phyloP scores from a whole-genome alignment of 169 alveolate species.

The Eimeria nieschulzi region DNA sequence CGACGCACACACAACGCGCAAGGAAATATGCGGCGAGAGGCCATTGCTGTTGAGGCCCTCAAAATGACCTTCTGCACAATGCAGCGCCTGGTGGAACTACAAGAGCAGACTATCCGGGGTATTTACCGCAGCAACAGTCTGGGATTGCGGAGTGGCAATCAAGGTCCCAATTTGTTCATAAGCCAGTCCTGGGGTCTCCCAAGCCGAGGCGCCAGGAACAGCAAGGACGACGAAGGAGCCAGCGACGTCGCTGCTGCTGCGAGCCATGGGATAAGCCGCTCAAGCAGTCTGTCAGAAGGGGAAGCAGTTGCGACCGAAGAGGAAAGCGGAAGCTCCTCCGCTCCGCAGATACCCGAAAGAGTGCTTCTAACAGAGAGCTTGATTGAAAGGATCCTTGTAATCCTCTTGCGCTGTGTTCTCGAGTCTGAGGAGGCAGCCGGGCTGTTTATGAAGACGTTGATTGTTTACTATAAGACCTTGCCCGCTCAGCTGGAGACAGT shows the following conservation, averaged over 20 bases:
- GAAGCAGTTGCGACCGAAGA: slow-evolving; percentile 7
- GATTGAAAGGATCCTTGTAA: background rate
- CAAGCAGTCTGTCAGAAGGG: slow-evolving; percentile 4
- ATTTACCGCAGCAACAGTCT: slow-evolving; percentile 39
- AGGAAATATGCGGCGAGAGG: background rate
- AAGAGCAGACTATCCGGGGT: slow-evolving; percentile 15
- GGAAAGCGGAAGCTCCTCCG: background rate
- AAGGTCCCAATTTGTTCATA: background rate
- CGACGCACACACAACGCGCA: background rate
- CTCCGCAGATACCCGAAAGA: background rate
- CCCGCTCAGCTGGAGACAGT: slow-evolving; percentile 45
- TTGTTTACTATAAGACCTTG: slow-evolving; percentile 3
- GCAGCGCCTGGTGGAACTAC: slow-evolving; percentile 36
- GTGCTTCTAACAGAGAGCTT: slow-evolving; percentile 14
- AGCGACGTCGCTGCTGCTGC: background rate
- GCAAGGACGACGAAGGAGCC: slow-evolving; percentile 1
- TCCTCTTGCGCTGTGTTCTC: slow-evolving; percentile 17
- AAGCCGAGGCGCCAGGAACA: background rate
- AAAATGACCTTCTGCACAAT: background rate
- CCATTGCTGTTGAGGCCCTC: slow-evolving; percentile 33
- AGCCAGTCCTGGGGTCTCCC: background rate
- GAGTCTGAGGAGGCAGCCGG: slow-evolving; percentile 8
- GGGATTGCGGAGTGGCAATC: slow-evolving; percentile 13
- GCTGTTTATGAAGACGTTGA: slow-evolving; percentile 4
- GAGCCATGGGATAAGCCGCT: slow-evolving; percentile 4